Percentiles rank a stretch among this genome's conserved stretches.
These are phyloP conservation scores for Daldinia bambusicola DNA, from an alignment of 495 filamentous ascomycete species.

Conservation along the genomic window DNA sequence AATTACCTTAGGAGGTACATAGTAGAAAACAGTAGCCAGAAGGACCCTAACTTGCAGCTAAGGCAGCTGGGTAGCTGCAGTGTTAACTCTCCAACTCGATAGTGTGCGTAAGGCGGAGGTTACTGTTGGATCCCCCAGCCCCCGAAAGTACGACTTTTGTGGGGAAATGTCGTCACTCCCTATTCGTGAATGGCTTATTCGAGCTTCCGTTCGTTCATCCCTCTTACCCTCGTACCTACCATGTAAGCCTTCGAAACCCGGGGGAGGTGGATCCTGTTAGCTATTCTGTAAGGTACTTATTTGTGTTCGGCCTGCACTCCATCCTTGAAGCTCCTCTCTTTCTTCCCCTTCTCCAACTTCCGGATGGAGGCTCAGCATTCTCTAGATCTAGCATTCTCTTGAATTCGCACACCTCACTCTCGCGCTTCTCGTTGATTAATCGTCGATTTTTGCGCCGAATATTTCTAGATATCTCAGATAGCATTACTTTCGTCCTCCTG, in stretches of 20 bases:
- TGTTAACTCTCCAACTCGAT: too few species aligned
- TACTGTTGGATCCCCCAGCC: not conserved
- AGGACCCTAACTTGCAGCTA: not conserved
- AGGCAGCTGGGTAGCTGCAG: too few species aligned
- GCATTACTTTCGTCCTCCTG: conserved; percentile 11
- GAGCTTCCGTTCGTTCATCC: conserved; percentile 14
- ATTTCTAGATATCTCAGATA: conserved; percentile 14
- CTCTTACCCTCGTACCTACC: conserved; percentile 3
- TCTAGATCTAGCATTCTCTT: conserved; percentile 9
- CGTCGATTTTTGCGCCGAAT: not conserved
- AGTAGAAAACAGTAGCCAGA: too few species aligned
- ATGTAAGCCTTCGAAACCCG: conserved; percentile 37
- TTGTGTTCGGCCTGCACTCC: conserved; percentile 6
- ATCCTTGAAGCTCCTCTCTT: not conserved
- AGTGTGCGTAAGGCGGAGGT: too few species aligned
- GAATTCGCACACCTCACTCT: not conserved
- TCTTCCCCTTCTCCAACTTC: conserved; percentile 6
- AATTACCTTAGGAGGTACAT: not conserved
- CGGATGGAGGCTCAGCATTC: conserved; percentile 1
- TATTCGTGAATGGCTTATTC: conserved; percentile 14
- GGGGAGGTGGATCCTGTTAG: conserved; percentile 29
- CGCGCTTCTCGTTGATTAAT: not conserved
- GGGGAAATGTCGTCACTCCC: conserved; percentile 40
- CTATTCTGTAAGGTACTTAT: conserved; percentile 10
- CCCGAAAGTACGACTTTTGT: conserved; percentile 21